Evolutionary conservation across 345 rosid genomes (phyloP), one percentile per base, ranked within the genome.

Genomic region (Orychophragmus violaceus): DNA sequence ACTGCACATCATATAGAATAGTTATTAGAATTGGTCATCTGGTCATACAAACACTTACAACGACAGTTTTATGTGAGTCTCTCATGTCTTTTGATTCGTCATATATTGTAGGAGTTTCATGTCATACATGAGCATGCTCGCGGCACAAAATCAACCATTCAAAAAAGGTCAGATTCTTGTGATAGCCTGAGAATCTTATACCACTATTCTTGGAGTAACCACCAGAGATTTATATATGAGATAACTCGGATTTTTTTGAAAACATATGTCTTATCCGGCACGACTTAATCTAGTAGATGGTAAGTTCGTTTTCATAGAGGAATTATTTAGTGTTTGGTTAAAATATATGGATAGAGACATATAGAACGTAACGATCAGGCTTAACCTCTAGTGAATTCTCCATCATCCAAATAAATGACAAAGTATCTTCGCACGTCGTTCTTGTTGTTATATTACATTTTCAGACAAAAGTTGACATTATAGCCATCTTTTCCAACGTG

Each of bases 351-450:
- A 73, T 59, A 50, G 60, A 39, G 71, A 65, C 71, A 59, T 65
- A 8, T 37, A 64, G 28, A 65, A 57, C n/a, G n/a, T n/a, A n/a
- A n/a, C 12, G 66, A 41, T 56, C 27, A 72, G 45, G 45, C 36
- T 71, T 62, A 46, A 29, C 59, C 51, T 64, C 53, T 64, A 36
- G 39, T 72, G 62, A 66, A 72, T 39, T 72, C 56, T 72, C 71
- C 72, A 66, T 73, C 77, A 39, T 73, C 55, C 55, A 59, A 30
- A 51, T 58, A 59, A 66, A 59, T 50, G 77, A 73, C 72, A 73
- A 37, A 50, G 72, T 66, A 73, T 73, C 72, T 66, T 73, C 55
- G 66, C 71, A 72, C 71, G 67, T 65, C 65, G 37, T 72, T 65
- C 37, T 72, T 65, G 76, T 58, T 65, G 48, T 10, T 65, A 66